Conservation (phyloP, 129 eudicot species). For the Arctium minus region DNA sequence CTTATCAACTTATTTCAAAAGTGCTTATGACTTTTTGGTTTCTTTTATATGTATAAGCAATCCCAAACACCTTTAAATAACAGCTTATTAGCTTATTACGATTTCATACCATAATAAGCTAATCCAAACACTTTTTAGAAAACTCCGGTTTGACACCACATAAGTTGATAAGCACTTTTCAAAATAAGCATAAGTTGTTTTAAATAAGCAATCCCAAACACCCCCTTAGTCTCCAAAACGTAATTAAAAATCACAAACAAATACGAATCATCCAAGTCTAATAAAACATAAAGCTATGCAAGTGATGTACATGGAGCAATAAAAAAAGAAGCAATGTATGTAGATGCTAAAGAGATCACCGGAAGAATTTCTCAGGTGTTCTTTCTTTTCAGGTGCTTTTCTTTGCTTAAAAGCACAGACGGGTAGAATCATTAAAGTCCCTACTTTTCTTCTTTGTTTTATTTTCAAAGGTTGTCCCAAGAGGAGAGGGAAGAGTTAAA, state of each 20-base stretch:
- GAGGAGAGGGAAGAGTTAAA: background rate
- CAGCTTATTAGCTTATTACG: too few species aligned
- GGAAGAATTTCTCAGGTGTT: background rate
- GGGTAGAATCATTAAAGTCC: constrained; percentile 13
- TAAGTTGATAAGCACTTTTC: too few species aligned
- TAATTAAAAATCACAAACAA: background rate
- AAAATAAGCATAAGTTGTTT: too few species aligned
- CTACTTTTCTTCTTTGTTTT: background rate
- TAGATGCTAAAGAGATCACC: background rate
- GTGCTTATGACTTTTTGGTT: too few species aligned
- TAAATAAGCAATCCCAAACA: too few species aligned
- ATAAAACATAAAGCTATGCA: constrained; percentile 9
- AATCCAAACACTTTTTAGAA: too few species aligned
- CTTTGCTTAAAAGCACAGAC: background rate
- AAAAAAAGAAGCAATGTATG: background rate
- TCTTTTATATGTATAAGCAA: too few species aligned
- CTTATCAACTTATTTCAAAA: too few species aligned
- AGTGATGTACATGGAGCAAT: background rate
- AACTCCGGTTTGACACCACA: too few species aligned
- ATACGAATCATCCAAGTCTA: background rate
- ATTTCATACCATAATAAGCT: too few species aligned
- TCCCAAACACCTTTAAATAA: too few species aligned
- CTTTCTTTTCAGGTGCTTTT: background rate
- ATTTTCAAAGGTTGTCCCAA: background rate
- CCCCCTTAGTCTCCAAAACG: background rate